Conservation (phyloP, 1,284 basidiomycete species). For the Trametes pubescens region DNA sequence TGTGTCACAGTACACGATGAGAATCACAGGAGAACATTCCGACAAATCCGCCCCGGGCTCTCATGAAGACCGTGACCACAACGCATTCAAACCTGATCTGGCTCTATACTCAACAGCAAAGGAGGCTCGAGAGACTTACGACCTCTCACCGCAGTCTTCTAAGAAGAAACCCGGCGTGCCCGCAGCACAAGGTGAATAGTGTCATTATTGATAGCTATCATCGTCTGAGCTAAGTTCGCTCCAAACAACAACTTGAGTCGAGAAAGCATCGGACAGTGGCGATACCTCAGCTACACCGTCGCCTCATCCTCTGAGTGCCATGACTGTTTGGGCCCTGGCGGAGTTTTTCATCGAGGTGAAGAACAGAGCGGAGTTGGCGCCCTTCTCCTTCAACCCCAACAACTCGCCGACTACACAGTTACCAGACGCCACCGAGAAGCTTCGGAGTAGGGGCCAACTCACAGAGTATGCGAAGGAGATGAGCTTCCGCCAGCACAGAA, state of each 20-base stretch:
- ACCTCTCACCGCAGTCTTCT: too few relatives aligned
- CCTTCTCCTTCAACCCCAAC: not conserved
- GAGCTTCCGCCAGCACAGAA: conserved; percentile 1
- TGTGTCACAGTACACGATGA: not conserved
- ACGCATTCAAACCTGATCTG: not conserved
- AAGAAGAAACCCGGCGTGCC: too few relatives aligned
- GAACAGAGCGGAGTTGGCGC: not conserved
- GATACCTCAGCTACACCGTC: too few relatives aligned
- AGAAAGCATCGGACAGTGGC: too few relatives aligned
- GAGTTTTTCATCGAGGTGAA: conserved; percentile 7
- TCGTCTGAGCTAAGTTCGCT: too few relatives aligned
- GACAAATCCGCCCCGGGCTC: not conserved
- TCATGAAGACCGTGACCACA: not conserved
- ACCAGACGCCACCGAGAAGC: not conserved
- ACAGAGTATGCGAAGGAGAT: not conserved
- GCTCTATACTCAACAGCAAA: conserved; percentile 1
- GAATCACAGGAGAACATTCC: not conserved
- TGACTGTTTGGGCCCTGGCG: conserved; percentile 2
- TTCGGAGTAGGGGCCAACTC: not conserved
- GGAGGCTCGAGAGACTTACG: too few relatives aligned
- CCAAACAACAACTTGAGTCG: too few relatives aligned
- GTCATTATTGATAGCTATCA: too few relatives aligned
- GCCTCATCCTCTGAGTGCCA: not conserved
- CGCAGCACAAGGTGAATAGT: too few relatives aligned
- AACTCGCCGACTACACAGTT: not conserved